Base-by-base conservation (phyloP, 768 basidiomycete species). In the Daedaleopsis sinensis region DNA sequence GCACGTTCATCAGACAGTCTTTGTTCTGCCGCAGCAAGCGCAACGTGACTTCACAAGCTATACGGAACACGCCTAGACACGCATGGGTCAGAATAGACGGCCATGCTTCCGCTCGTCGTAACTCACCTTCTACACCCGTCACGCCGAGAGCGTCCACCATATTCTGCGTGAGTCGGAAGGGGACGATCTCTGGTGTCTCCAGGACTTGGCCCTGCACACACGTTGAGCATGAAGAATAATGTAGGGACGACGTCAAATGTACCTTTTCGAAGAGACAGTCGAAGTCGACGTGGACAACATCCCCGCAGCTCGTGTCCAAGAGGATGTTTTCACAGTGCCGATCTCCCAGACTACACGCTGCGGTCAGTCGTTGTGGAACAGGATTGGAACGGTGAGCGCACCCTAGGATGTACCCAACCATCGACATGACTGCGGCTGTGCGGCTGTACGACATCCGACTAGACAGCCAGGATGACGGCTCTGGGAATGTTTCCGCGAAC, bases 211-310 rank as follows among this genome's bases (percentile, higher is more conserved):
- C 96, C 83, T 85, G 56, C 21, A 21, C n/a, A 24, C 42, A 13
- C 52, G 39, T 55, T 54, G 57, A 57, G 58, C 18, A 37, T 51
- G 9, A 18, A 48, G 23, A 12, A 48, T 19, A 11, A 38, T 37
- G 24, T 8, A 11, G 1, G 7, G 11, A 60, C 27, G 27, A 32
- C 27, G 7, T 32, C 27, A 7, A 32, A 32, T 76, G 43, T 56
- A 91, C 94, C 84, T 93, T 96, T 66, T 98, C 97, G 66, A 99
- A 99, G 16, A 98, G 80, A 77, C 95, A 97, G 71, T 98, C 98
- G 68, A 99, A 96, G 73, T 98, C 97, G 58, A 98, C 95, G 67
- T 99, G 97, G 1, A 98, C 89, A 9, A 91, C 84, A 69, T 96
- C 96, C 1, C 97, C 97, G 0, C 88, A 90, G 65, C 87, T 89